phyloP scores from a whole-genome alignment of 331 rosid genomes.

The Rosa hybrid region DNA sequence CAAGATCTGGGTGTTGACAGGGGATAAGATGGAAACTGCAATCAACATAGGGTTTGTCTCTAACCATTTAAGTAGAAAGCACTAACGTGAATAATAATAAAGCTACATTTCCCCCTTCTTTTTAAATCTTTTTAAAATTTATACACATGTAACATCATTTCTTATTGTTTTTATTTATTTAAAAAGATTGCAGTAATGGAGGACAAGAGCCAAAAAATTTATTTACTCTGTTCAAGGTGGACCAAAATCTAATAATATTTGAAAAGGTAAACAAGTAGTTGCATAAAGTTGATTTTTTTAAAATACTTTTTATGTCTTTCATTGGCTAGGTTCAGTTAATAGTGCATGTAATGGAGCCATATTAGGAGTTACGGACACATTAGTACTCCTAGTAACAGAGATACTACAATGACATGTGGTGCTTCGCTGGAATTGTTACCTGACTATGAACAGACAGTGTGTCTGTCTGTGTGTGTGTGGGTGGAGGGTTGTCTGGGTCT shows the following conservation, averaged over 20 bases:
- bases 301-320: not conserved
- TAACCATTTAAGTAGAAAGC: constrained; percentile 17
- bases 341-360: not conserved
- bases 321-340: not conserved
- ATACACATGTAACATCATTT: not conserved
- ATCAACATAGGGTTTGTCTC: constrained; percentile 93
- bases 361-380: not conserved
- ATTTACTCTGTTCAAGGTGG: not conserved
- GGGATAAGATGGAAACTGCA: constrained; percentile 99
- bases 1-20: constrained; percentile 94
- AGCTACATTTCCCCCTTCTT: too few relatives aligned
- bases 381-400: not conserved
- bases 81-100: not conserved
- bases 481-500: not conserved
- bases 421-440: not conserved
- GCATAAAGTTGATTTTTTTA: not conserved
- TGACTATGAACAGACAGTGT: not conserved
- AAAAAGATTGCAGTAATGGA: not conserved
- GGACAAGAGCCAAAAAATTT: not conserved
- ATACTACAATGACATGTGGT: not conserved
- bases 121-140: too few relatives aligned
- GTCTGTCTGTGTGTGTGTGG: too few relatives aligned
- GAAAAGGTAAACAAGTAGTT: not conserved
- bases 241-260: not conserved
- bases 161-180: not conserved